Evolutionary conservation across 1,284 basidiomycete species (phyloP).

Genomic region (Clitocybe nebularis): DNA sequence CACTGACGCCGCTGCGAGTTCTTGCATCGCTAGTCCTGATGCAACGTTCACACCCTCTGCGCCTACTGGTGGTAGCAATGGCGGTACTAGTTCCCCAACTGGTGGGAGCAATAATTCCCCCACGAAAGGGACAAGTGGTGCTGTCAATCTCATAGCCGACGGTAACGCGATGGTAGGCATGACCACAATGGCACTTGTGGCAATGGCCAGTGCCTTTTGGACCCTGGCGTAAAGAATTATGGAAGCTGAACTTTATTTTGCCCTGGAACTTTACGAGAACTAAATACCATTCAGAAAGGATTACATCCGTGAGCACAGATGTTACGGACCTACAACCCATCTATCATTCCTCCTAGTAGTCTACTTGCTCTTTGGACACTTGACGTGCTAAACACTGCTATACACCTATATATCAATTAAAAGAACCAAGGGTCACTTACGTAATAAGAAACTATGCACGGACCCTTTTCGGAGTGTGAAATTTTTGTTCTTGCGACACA

Average conservation of each 20-base stretch:
- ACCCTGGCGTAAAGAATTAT: conserved; percentile 26
- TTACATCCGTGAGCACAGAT: background rate
- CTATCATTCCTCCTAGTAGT: conserved; percentile 12
- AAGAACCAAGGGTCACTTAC: too few species aligned
- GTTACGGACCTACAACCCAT: conserved; percentile 14
- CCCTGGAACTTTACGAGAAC: background rate
- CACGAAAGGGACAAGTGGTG: conserved; percentile 24
- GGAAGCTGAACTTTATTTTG: background rate
- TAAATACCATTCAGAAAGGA: background rate
- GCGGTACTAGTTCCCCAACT: conserved; percentile 19
- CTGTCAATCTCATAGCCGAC: conserved; percentile 28
- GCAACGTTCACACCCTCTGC: conserved; percentile 67
- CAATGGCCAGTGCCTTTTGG: conserved; percentile 41
- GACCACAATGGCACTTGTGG: conserved; percentile 33
- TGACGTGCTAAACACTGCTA: too few species aligned
- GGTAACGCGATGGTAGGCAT: conserved; percentile 39
- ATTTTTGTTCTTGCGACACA: conserved; percentile 10
- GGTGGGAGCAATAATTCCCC: conserved; percentile 18
- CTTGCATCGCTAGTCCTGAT: conserved; percentile 67
- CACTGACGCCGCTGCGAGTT: conserved; percentile 58
- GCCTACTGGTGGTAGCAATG: conserved; percentile 29
- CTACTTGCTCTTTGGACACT: conserved; percentile 13
- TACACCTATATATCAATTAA: too few species aligned
- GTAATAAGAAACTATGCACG: too few species aligned
- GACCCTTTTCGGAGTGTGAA: conserved; percentile 19